Evolutionary conservation across 352 stramenopile species (phyloP).

Genomic region (Globisporangium okanoganense): DNA sequence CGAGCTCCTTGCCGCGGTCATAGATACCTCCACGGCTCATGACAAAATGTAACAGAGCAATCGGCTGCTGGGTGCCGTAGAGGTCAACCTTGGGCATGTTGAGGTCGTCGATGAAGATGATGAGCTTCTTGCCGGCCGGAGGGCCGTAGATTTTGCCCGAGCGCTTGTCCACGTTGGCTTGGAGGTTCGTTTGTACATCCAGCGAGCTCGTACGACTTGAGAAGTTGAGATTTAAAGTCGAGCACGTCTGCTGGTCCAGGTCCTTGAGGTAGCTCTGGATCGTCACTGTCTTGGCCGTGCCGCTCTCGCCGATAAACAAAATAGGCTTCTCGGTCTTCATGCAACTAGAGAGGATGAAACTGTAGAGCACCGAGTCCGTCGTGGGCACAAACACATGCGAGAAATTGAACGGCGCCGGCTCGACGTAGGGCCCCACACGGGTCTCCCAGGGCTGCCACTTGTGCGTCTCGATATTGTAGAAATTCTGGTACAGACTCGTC

Average conservation of each 20-base stretch:
- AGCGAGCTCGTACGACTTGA: slow-evolving; percentile 91
- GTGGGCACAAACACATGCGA: slow-evolving; percentile 95
- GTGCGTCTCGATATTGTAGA: slow-evolving; percentile 87
- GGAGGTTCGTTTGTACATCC: slow-evolving; percentile 94
- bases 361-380: slow-evolving; percentile 94
- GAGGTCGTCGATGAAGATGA: slow-evolving; percentile 95
- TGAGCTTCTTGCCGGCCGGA: slow-evolving; percentile 90
- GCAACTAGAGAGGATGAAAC: slow-evolving; percentile 85
- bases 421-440: slow-evolving; percentile 82
- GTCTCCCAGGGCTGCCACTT: slow-evolving; percentile 92
- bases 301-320: slow-evolving; percentile 92
- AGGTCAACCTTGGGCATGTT: slow-evolving; percentile 97
- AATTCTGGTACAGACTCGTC: slow-evolving; percentile 84
- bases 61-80: slow-evolving; percentile 95
- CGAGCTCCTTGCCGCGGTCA: slow-evolving; percentile 93
- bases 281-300: slow-evolving; percentile 95
- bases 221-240: slow-evolving; percentile 90
- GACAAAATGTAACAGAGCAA: slow-evolving; percentile 93
- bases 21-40: slow-evolving; percentile 92
- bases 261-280: slow-evolving; percentile 92
- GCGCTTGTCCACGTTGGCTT: slow-evolving; percentile 95
- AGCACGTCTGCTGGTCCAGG: slow-evolving; percentile 64
- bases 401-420: slow-evolving; percentile 93
- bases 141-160: slow-evolving; percentile 94
- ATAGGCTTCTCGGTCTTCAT: slow-evolving; percentile 88